Percentiles rank a stretch among this genome's conserved stretches.
phyloP scores from a whole-genome alignment of 2,329 filamentous ascomycete genomes.

The Fusarium brevicatenulatum region DNA sequence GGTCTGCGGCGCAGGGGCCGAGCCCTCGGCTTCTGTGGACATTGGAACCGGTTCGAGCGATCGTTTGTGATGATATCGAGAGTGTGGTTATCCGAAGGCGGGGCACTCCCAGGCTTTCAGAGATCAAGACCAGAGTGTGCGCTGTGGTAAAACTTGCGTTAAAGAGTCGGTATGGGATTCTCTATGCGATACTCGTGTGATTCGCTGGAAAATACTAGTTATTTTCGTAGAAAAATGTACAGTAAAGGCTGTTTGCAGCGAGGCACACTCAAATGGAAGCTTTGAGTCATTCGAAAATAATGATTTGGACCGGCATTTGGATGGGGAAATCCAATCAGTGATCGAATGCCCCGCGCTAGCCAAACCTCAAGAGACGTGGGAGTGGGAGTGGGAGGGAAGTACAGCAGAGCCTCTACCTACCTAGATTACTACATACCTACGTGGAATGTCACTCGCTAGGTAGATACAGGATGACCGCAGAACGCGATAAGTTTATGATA shows the following conservation, averaged over 20 bases:
- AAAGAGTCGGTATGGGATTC: not conserved
- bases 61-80: conserved; percentile 19
- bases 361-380: conserved; percentile 1
- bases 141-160: not conserved
- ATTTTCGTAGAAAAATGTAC: not conserved
- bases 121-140: conserved; percentile 14
- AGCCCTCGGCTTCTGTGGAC: conserved; percentile 48
- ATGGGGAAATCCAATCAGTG: conserved; percentile 32
- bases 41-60: conserved; percentile 36
- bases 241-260: conserved; percentile 15
- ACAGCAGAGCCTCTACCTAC: conserved; percentile 24
- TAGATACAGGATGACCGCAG: not conserved
- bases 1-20: conserved; percentile 43
- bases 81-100: conserved; percentile 34
- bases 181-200: not conserved
- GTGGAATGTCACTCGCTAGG: not conserved
- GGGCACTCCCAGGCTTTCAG: conserved; percentile 28
- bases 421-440: not conserved
- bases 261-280: conserved; percentile 23
- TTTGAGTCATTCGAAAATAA: conserved; percentile 51
- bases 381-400: conserved; percentile 10
- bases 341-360: conserved; percentile 50
- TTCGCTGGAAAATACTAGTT: not conserved
- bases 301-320: conserved; percentile 38
- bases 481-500: not conserved